Evolutionary conservation across 345 rosid species (phyloP).

Genomic region (Excoecaria cochinchinensis): DNA sequence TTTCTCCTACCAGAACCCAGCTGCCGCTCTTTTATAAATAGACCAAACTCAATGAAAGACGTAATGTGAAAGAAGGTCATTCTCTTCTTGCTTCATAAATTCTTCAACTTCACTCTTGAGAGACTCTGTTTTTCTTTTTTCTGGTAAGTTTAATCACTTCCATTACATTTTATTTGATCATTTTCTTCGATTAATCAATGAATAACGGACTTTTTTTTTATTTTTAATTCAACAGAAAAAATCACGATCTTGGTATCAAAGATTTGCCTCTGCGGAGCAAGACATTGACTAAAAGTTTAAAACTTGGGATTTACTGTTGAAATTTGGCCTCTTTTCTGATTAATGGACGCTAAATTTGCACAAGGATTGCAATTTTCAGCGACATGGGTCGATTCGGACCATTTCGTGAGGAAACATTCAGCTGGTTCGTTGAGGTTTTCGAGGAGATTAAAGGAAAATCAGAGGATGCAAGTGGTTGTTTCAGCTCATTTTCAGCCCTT

Average conservation of each 20-base stretch:
- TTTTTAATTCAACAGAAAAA: background rate
- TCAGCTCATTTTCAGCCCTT: constrained; percentile 42
- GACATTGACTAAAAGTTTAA: background rate
- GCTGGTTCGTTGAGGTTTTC: constrained; percentile 34
- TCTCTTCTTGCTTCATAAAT: background rate
- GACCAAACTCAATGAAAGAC: background rate
- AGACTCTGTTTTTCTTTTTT: background rate
- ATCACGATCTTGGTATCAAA: background rate
- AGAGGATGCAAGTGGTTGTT: constrained; percentile 37
- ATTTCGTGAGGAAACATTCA: constrained; percentile 21
- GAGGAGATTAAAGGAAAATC: constrained; percentile 30
- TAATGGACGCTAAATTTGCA: constrained; percentile 61
- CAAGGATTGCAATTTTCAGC: constrained; percentile 44
- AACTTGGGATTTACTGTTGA: background rate
- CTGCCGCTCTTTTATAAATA: background rate
- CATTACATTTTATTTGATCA: too few relatives aligned
- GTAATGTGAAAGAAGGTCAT: background rate
- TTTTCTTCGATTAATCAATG: background rate
- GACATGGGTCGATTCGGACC: constrained; percentile 40
- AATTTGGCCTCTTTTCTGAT: background rate
- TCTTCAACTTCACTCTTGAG: background rate
- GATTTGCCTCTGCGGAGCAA: background rate
- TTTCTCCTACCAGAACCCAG: background rate
- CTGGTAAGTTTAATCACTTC: background rate
- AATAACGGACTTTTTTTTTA: background rate